phyloP scores from a whole-genome alignment of 352 stramenopile genomes.

The Lagenidium sp. region DNA sequence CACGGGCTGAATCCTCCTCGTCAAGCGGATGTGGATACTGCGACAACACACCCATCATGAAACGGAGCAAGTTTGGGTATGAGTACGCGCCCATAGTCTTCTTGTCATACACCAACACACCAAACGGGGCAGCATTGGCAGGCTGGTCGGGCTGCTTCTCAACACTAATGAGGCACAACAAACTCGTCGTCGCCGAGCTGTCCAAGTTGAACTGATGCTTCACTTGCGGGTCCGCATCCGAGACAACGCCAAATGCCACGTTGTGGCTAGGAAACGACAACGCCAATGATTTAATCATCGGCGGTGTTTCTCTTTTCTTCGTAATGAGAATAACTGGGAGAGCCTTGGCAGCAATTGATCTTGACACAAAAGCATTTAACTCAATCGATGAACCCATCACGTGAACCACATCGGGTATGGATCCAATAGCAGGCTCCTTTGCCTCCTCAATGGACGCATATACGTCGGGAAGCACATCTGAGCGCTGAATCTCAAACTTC shows the following conservation, averaged over 20 bases:
- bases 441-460: conserved; percentile 42
- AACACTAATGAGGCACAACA: conserved; percentile 40
- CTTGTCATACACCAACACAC: conserved; percentile 60
- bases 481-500: conserved; percentile 22
- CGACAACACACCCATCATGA: conserved; percentile 45
- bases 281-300: conserved; percentile 49
- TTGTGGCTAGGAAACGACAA: conserved; percentile 52
- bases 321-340: conserved; percentile 62
- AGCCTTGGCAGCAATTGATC: conserved; percentile 18
- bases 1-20: conserved; percentile 2
- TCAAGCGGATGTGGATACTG: conserved; percentile 46
- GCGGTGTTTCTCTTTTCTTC: conserved; percentile 31
- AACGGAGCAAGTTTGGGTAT: conserved; percentile 62
- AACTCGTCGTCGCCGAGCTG: conserved; percentile 19
- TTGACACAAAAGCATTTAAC: conserved; percentile 48
- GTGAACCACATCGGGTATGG: conserved; percentile 35
- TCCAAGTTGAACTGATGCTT: conserved; percentile 55
- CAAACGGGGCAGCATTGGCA: conserved; percentile 30
- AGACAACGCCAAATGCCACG: conserved; percentile 40
- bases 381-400: conserved; percentile 36
- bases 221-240: conserved; percentile 37
- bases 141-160: conserved; percentile 16
- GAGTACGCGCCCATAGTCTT: conserved; percentile 50
- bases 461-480: conserved; percentile 19
- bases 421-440: conserved; percentile 29